These are phyloP conservation scores for Berkeleyomyces basicola DNA, from an alignment of 2,329 filamentous ascomycete genomes.

Conservation along the genomic window DNA sequence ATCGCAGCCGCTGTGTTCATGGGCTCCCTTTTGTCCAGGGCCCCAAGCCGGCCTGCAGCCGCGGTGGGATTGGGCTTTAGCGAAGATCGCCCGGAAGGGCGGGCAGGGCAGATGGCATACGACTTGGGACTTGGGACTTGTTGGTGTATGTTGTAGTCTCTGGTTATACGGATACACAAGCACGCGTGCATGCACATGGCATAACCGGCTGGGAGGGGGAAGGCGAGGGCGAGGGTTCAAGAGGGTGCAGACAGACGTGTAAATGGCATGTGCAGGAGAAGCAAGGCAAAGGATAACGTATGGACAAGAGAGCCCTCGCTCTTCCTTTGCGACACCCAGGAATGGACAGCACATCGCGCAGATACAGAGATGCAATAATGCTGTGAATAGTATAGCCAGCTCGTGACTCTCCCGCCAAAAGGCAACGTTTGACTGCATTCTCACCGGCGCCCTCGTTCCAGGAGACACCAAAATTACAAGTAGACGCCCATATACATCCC, in stretches of 20 bases:
- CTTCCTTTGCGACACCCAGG: background rate
- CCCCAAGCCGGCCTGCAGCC: background rate
- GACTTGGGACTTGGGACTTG: background rate
- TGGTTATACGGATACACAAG: background rate
- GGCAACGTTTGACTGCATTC: constrained; percentile 1
- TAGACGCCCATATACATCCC: no score
- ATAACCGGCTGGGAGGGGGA: background rate
- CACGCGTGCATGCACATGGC: background rate
- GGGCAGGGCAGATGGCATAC: background rate
- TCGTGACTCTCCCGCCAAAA: background rate
- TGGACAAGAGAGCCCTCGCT: background rate
- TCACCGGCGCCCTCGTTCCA: background rate
- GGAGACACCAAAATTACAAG: background rate
- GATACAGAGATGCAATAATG: background rate
- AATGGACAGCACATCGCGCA: background rate
- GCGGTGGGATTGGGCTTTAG: background rate
- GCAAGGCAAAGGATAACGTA: background rate
- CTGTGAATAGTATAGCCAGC: background rate
- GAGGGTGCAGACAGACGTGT: background rate
- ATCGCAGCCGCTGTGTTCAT: background rate
- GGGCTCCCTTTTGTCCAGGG: background rate
- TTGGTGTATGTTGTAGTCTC: background rate
- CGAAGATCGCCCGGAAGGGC: background rate
- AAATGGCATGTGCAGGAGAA: background rate
- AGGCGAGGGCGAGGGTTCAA: no score